phyloP scores from a whole-genome alignment of 768 basidiomycete species.

The Xerocomellus chrysenteron region DNA sequence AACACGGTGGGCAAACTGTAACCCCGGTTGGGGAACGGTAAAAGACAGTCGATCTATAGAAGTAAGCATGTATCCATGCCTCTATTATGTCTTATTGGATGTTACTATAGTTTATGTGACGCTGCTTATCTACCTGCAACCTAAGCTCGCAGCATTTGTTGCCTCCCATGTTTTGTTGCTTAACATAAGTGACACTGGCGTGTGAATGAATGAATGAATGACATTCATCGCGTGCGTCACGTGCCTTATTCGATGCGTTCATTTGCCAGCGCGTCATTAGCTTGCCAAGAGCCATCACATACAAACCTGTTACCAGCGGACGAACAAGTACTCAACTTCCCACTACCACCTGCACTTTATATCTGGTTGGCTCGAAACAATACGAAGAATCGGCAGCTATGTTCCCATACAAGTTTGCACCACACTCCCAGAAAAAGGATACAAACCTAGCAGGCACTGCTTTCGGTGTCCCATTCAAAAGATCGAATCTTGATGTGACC shows the following conservation, averaged over 20 bases:
- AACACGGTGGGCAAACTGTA: no score
- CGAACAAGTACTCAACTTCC: not conserved
- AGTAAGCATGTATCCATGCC: not conserved
- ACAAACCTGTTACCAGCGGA: not conserved
- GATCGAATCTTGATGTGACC: conserved; percentile 3
- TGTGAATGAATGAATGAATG: no score
- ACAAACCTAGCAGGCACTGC: not conserved
- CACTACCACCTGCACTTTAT: not conserved
- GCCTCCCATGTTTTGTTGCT: no score
- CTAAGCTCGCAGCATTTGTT: not conserved
- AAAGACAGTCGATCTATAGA: not conserved
- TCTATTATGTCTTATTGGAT: not conserved
- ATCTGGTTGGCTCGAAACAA: no score
- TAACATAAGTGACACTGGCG: no score
- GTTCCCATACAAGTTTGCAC: conserved; percentile 21
- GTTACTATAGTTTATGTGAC: not conserved
- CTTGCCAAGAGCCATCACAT: not conserved
- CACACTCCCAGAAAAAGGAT: conserved; percentile 12
- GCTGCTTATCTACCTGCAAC: not conserved
- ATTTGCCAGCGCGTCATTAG: not conserved
- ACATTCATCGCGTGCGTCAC: conserved; percentile 15
- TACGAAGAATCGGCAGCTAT: conserved; percentile 2
- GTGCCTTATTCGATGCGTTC: conserved; percentile 9
- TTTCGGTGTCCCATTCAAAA: conserved; percentile 10
- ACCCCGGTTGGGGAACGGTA: not conserved